Evolutionary conservation across 345 rosid species (phyloP), one percentile per base, ranked within the genome.

Genomic region (Populus euphratica): DNA sequence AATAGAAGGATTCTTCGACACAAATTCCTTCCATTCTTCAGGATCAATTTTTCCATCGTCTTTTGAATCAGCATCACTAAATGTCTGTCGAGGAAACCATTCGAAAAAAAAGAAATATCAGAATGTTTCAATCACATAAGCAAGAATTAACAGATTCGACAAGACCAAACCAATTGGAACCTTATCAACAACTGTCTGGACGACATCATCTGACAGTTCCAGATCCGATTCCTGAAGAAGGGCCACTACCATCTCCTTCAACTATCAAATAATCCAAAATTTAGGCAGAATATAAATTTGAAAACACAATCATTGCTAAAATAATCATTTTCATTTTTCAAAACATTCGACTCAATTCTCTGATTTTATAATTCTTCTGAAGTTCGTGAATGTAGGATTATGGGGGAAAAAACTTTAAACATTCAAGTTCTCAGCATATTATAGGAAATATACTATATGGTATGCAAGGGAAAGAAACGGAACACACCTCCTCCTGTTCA

Each of bases 221-320:
- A 95, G 89, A 56, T 93, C 96, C 1, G 99, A 95, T 85, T 95
- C 99, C 7, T 90, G 89, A 76, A 93, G 88, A 72, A 93, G 91
- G 12, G 96, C 97, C 77, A 91, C 36, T 21, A 93, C 99, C 99
- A 95, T 95, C 86, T 88, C 93, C 87, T 86, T 93, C 81, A 95
- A 85, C 99, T 94, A 80, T 68, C 21, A 83, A 44, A 67, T 27
- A 61, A 44, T 12, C 74, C 8, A 29, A 73, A 73, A 59, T 76
- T 38, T 33, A 41, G 18, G 70, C 59, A 47, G 12, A 66, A 11
- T 9, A 75, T 14, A n/a, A 29, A 21, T 2, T 31, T 33, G 44
- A 39, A 43, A 31, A 14, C n/a, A 36, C n/a, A 50, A 5, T 25
- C 17, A 17, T 36, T 16, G 1, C 17, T 39, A 29, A 35, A n/a